Conservation (phyloP, 2,329 filamentous ascomycete species). For the Aspergillus spinulosporus region DNA sequence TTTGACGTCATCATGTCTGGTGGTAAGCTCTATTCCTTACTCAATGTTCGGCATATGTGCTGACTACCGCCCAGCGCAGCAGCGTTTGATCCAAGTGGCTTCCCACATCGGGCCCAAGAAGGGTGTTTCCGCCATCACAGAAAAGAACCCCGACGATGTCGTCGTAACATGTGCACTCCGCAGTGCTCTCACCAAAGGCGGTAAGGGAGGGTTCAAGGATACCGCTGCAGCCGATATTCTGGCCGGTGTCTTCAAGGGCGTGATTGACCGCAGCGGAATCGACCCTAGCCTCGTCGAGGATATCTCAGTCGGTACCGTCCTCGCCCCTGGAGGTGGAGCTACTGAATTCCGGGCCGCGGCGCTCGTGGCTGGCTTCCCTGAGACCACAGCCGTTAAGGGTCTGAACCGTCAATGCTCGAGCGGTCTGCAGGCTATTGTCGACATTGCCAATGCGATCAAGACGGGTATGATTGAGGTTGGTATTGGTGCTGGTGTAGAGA, state of each 20-base stretch:
- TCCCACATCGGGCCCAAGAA: conserved; percentile 52
- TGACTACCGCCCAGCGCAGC: conserved; percentile 47
- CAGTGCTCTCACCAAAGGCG: conserved; percentile 87
- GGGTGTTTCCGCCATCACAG: conserved; percentile 38
- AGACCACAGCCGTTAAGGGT: conserved; percentile 77
- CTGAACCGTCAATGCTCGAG: conserved; percentile 94
- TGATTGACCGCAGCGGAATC: conserved; percentile 83
- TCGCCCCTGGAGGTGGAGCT: conserved; percentile 88
- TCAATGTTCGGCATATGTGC: background rate
- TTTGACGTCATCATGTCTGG: conserved; percentile 44
- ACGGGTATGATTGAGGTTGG: conserved; percentile 93
- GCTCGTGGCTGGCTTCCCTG: conserved; percentile 87
- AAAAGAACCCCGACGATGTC: conserved; percentile 65
- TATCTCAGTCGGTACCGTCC: conserved; percentile 85
- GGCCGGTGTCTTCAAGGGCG: conserved; percentile 74
- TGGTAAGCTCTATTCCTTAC: conserved; percentile 31
- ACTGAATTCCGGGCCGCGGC: conserved; percentile 95
- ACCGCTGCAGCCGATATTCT: conserved; percentile 84
- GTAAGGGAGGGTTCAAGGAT: conserved; percentile 94
- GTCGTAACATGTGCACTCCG: conserved; percentile 92
- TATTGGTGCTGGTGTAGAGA: conserved; percentile 92
- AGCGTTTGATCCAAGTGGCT: conserved; percentile 60
- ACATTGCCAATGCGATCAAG: conserved; percentile 90
- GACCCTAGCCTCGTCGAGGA: conserved; percentile 88
- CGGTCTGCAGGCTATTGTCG: conserved; percentile 86